Conservation (phyloP, 116 monocot genomes). For the Posidonia oceanica region DNA sequence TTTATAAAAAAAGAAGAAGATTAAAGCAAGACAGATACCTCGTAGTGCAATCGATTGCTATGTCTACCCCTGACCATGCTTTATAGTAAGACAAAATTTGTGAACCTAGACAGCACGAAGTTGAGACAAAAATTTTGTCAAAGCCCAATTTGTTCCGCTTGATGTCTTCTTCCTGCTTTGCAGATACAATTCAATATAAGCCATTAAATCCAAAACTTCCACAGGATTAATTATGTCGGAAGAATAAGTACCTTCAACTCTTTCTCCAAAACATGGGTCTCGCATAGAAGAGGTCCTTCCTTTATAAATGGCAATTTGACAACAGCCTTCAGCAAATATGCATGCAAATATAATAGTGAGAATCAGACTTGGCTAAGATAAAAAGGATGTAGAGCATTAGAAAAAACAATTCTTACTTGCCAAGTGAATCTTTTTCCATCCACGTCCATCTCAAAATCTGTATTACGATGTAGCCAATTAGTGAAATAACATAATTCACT, state of each 20-base stretch:
- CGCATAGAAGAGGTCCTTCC: conserved; percentile 14
- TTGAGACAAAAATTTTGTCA: conserved; percentile 17
- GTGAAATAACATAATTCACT: not conserved
- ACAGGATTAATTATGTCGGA: no score
- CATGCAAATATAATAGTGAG: not conserved
- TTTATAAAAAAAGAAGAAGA: not conserved
- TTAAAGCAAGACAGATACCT: conserved; percentile 5
- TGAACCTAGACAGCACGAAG: not conserved
- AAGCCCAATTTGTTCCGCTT: conserved; percentile 11
- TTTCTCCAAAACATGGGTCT: conserved; percentile 12
- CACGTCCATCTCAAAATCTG: conserved; percentile 29
- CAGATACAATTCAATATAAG: not conserved
- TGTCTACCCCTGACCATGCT: no score
- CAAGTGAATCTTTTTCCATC: conserved; percentile 34
- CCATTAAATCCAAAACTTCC: no score
- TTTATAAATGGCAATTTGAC: conserved; percentile 39
- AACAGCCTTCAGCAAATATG: conserved; percentile 14
- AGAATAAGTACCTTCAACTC: conserved; percentile 14
- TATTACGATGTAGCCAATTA: not conserved
- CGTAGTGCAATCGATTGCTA: not conserved
- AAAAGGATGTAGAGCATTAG: no score
- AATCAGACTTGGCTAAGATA: no score
- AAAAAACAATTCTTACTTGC: conserved; percentile 23
- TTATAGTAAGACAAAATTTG: no score
- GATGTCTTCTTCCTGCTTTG: conserved; percentile 15